Base-by-base conservation (phyloP, 345 rosid genomes). In the Gynandropsis gynandra region DNA sequence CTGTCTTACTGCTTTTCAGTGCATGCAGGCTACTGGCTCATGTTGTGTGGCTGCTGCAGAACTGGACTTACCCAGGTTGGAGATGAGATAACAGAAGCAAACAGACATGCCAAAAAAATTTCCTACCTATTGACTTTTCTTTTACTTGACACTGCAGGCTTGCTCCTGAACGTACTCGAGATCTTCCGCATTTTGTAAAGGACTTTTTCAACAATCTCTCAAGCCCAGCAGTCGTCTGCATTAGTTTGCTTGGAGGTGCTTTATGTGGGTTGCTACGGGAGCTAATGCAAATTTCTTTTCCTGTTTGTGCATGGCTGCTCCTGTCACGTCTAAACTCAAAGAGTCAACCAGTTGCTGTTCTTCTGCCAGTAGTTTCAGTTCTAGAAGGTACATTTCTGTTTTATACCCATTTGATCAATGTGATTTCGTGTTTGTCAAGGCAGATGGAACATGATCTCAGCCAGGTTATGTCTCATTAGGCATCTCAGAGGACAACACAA, bases 131-230 rank as follows among this genome's bases (percentile, higher is more conserved):
- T 27, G 39, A 39, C 1, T 56, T 8, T 59, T 54, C 38, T 24
- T 62, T 48, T 66, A 19, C 50, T 4, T 57, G 29, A 21, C 55
- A 74, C 41, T 74, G 72, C 74, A 92, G 98, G 74, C 79, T 77
- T 78, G 90, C 85, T 65, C 87, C 89, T 27, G 76, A 73, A n/a
- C 74, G 81, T 44, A 55, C 76, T 63, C 58, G 72, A 70, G 81
- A 79, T 62, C 78, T 92, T 71, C 80, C 78, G 54, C 59, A 73
- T 48, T 80, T 77, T 65, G 88, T 80, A 27, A 56, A 47, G 52
- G 68, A 70, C 8, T 84, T 87, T 68, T 85, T 73, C 63, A 61
- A n/a, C 33, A 59, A 57, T 61, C 87, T 87, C 67, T 83, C 95
- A 51, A 64, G 61, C 56, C 65, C 93, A 9, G 52, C 93, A 50